phyloP scores from a whole-genome alignment of 2,329 filamentous ascomycete species.

The Aureobasidium sp. region DNA sequence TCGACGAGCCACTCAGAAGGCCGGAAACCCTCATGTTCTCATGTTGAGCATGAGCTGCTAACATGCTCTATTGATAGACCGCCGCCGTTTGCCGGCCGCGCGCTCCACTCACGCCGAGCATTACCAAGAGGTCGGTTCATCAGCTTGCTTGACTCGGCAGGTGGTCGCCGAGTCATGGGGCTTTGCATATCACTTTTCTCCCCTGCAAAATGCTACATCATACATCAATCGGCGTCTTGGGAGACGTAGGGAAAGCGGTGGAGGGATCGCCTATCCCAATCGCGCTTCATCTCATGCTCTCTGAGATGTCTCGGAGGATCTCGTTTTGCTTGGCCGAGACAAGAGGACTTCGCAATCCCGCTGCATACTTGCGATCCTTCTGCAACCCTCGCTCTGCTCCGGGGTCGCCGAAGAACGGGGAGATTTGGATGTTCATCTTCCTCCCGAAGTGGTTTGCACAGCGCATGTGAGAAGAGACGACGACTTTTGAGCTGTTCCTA shows the following conservation, averaged over 20 bases:
- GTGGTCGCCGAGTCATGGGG: not conserved
- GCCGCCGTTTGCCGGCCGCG: not conserved
- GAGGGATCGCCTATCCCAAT: not conserved
- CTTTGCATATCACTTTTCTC: not conserved
- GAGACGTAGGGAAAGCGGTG: not conserved
- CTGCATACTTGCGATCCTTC: not conserved
- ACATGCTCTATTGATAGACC: not conserved
- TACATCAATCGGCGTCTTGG: not conserved
- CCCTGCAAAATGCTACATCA: not conserved
- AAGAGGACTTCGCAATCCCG: not conserved
- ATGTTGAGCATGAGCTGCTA: too few relatives aligned
- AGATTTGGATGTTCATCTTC: not conserved
- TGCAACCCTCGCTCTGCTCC: not conserved
- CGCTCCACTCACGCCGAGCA: constrained; percentile 1
- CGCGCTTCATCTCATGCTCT: not conserved
- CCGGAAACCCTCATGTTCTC: too few relatives aligned
- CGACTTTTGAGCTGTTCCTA: not conserved
- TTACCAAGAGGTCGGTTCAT: constrained; percentile 1
- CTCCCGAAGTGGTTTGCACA: not conserved
- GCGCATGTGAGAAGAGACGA: not conserved
- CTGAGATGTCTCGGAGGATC: not conserved
- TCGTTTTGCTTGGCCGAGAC: not conserved
- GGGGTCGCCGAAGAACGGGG: not conserved
- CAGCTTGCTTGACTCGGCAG: constrained; percentile 1
- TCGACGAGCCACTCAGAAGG: too few relatives aligned